These are phyloP conservation scores for Phytophthora cactorum DNA, from an alignment of 352 stramenopile genomes.

Conservation along the genomic window DNA sequence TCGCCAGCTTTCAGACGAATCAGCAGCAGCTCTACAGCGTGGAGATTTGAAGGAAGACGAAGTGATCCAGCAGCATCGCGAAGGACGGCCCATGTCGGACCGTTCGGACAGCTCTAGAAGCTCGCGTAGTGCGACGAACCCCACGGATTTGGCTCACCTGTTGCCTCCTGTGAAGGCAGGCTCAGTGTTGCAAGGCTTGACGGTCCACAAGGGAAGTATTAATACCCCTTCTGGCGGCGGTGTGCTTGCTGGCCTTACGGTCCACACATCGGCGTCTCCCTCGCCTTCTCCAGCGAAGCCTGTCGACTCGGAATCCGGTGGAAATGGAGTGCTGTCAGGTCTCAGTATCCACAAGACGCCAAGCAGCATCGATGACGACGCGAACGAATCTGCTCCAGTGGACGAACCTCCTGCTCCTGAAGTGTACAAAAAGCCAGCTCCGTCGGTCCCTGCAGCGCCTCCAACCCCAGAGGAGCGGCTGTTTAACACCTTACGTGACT, in stretches of 20 bases:
- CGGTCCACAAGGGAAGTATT: conserved; percentile 46
- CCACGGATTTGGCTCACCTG: conserved; percentile 72
- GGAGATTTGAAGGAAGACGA: conserved; percentile 82
- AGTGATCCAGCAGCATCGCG: conserved; percentile 51
- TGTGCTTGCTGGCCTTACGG: conserved; percentile 72
- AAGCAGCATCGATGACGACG: conserved; percentile 24
- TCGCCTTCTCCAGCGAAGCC: conserved; percentile 39
- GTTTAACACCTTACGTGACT: conserved; percentile 73
- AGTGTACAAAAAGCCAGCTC: conserved; percentile 37
- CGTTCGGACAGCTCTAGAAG: conserved; percentile 36
- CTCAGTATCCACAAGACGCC: conserved; percentile 50
- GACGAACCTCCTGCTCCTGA: conserved; percentile 19
- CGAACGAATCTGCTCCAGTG: conserved; percentile 18
- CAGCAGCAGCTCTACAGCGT: conserved; percentile 73
- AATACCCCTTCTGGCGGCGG: conserved; percentile 31
- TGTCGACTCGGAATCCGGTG: conserved; percentile 28
- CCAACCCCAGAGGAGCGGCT: conserved; percentile 71
- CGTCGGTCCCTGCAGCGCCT: conserved; percentile 32
- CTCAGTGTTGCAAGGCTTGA: conserved; percentile 72
- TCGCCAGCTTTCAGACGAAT: conserved; percentile 85
- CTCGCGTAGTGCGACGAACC: conserved; percentile 40
- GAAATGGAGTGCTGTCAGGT: conserved; percentile 54
- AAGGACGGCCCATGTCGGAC: conserved; percentile 35
- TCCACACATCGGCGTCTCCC: conserved; percentile 54
- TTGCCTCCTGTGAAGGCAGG: conserved; percentile 60